Base-by-base conservation (phyloP, 2,329 filamentous ascomycete genomes). In the Macroventuria anomochaeta region DNA sequence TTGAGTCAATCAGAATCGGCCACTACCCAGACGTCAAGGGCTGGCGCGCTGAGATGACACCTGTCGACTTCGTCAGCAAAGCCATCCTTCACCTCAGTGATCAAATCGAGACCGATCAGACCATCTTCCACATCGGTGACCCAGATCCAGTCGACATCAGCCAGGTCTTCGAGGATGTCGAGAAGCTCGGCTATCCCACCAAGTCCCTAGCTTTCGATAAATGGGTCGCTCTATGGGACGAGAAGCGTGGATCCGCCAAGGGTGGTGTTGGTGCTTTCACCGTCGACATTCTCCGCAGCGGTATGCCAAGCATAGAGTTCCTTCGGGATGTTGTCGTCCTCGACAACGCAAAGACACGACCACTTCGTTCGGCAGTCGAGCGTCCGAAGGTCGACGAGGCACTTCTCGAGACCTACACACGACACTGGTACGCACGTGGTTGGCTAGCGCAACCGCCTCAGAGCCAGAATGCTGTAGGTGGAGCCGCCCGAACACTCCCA, bases 41-140 rank as follows among this genome's bases (percentile, higher is more conserved):
- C 34, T 93, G 90, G 90, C 84, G 87, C 42, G 84, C 88, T 1
- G 90, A 93, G 75, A 93, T 93, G 89, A 92, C 90, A 0, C 89
- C 90, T 0, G 90, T 91, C 12, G 89, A 93, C 73, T 92, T 90
- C 65, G 88, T 92, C 53, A 89, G 86, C 75, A 86, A 85, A 58
- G 85, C 88, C 3, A 90, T 93, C 60, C 78, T 89, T 20, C 85
- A 88, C 15, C 81, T 93, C 17, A 82, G 87, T 33, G 85, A 88
- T 61, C 81, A 90, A 53, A 82, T 77, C 0, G 80, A 86, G 29
- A 79, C 81, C 1, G 80, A 85, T 8, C 87, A 90, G 64, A 80
- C 81, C 0, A 76, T 92, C 7, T 91, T 90, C 74, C 90, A 93
- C 63, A 78, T 93, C 0, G 89, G 89, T 5, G 88, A 93, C 60